Percentiles rank a stretch among this genome's conserved stretches.
Conservation (phyloP, 2,329 filamentous ascomycete species). For the Thielaviopsis musarum region DNA sequence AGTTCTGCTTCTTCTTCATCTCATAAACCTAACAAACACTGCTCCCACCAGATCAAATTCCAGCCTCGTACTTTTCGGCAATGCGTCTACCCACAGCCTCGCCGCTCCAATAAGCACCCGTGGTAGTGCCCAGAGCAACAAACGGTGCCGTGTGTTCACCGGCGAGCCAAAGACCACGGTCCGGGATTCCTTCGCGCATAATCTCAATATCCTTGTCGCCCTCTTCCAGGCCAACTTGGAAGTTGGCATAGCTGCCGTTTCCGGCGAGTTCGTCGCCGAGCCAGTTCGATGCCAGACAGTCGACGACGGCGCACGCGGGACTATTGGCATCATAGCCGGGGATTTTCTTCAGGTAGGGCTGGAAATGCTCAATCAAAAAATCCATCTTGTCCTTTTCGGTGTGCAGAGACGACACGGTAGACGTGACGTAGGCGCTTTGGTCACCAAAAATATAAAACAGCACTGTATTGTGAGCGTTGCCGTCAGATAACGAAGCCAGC, state of each 20-base stretch:
- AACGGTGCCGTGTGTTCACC: conserved; percentile 87
- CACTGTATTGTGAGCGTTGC: conserved; percentile 56
- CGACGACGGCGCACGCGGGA: conserved; percentile 42
- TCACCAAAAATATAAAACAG: conserved; percentile 67
- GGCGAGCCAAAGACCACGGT: conserved; percentile 63
- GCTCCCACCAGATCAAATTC: not conserved
- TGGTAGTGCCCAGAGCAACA: conserved; percentile 72
- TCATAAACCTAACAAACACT: not conserved
- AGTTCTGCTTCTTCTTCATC: not conserved
- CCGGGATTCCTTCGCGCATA: conserved; percentile 45
- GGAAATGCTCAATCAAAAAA: conserved; percentile 49
- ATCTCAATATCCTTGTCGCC: conserved; percentile 56
- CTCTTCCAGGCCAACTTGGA: conserved; percentile 55
- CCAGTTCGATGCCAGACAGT: conserved; percentile 59
- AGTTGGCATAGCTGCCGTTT: conserved; percentile 71
- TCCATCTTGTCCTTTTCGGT: conserved; percentile 31
- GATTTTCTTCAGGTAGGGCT: conserved; percentile 61
- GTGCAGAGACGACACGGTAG: conserved; percentile 24
- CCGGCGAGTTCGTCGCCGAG: conserved; percentile 63
- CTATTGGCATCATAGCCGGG: conserved; percentile 43
- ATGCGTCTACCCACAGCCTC: conserved; percentile 58
- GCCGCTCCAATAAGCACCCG: conserved; percentile 84
- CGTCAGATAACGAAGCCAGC: conserved; percentile 45
- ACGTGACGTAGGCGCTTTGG: conserved; percentile 38
- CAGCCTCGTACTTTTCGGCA: conserved; percentile 32